These are phyloP conservation scores for Alloteropsis angusta DNA, from an alignment of 202 grass and related monocot genomes.

Conservation along the genomic window DNA sequence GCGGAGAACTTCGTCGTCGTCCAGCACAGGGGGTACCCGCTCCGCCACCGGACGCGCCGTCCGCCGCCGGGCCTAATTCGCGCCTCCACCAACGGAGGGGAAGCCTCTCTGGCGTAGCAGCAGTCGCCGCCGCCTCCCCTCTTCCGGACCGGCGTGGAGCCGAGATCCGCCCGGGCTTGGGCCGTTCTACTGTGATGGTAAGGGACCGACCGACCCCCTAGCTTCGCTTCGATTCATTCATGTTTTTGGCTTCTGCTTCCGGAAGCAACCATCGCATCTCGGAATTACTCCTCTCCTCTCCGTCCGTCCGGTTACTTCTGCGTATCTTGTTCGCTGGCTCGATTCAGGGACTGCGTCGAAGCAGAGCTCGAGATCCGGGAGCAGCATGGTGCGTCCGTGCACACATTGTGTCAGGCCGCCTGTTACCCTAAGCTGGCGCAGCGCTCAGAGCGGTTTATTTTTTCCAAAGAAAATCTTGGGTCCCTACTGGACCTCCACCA, in stretches of 20 bases:
- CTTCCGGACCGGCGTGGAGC: constrained; percentile 16
- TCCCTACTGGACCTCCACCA: neutral
- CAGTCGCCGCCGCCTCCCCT: neutral
- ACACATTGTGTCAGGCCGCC: neutral
- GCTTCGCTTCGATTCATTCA: constrained; percentile 1
- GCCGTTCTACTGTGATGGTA: constrained; percentile 32
- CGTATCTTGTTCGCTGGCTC: neutral
- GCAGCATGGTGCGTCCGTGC: neutral
- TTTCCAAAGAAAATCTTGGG: neutral
- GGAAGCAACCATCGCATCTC: neutral
- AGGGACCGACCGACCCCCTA: constrained; percentile 18
- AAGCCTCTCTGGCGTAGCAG: neutral
- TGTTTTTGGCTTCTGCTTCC: no score
- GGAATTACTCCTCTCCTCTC: neutral
- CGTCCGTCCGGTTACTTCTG: no score
- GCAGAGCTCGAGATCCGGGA: constrained; percentile 4
- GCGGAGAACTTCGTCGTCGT: neutral
- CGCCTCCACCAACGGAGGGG: neutral
- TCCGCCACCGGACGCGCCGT: neutral
- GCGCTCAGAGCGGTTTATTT: neutral
- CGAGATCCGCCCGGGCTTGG: constrained; percentile 42
- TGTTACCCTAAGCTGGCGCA: neutral
- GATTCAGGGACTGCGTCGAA: neutral
- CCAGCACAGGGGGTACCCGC: neutral
- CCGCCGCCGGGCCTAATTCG: neutral